Evolutionary conservation across 805 yeast species (phyloP).

Genomic region (Kluyveromyces wickerhamii): DNA sequence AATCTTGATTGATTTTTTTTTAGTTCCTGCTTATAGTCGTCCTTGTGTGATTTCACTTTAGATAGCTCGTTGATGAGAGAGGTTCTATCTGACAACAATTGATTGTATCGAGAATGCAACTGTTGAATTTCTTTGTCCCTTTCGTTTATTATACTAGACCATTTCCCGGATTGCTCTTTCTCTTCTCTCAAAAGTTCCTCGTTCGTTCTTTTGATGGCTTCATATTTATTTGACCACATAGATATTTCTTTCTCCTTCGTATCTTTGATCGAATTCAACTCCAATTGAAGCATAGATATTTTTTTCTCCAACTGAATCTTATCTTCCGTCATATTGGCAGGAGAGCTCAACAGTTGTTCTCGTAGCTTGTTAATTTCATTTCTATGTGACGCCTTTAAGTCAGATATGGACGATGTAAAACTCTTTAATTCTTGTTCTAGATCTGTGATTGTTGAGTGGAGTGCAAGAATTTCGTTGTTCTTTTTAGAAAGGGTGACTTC

Average conservation of each 20-base stretch:
- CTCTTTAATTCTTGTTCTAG: conserved; percentile 32
- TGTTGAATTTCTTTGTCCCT: conserved; percentile 13
- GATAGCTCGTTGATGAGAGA: conserved; percentile 17
- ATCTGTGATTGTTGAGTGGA: conserved; percentile 32
- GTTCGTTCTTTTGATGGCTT: conserved; percentile 14
- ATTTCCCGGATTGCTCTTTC: conserved; percentile 9
- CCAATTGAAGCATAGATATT: conserved; percentile 13
- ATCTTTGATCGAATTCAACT: conserved; percentile 12
- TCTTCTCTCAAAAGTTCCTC: conserved; percentile 12
- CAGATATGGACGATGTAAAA: conserved; percentile 33
- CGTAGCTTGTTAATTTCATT: conserved; percentile 9
- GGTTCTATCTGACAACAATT: conserved; percentile 9
- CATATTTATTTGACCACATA: conserved; percentile 13
- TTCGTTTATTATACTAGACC: conserved; percentile 8
- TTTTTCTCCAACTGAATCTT: conserved; percentile 13
- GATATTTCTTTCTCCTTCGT: conserved; percentile 13
- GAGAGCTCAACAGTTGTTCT: conserved; percentile 6
- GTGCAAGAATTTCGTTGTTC: conserved; percentile 4
- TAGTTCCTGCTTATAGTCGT: conserved; percentile 26
- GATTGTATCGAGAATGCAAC: conserved; percentile 10
- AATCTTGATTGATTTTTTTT: conserved; percentile 25
- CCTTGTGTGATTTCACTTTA: conserved; percentile 20
- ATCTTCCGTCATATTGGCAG: conserved; percentile 11
- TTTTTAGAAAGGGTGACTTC: conserved; percentile 5
- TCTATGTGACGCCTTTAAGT: conserved; percentile 5